phyloP scores from a whole-genome alignment of 179 eudicot species.

The Pouteria campechiana region DNA sequence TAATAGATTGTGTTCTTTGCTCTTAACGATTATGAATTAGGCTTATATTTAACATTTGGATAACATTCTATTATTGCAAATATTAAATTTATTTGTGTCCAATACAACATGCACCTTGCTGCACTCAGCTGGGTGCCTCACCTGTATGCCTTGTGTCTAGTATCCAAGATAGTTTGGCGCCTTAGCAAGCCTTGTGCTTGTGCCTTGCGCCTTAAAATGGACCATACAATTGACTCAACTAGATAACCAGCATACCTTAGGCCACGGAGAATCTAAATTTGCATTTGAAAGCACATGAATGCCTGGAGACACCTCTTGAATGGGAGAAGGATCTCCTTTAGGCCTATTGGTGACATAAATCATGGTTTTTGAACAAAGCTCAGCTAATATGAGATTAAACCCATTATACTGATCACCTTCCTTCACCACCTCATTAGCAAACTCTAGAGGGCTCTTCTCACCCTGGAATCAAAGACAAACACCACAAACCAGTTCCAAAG shows the following conservation, averaged over 20 bases:
- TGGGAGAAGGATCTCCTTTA: conserved; percentile 18
- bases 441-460: conserved; percentile 37
- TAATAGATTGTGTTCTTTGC: no score
- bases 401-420: conserved; percentile 47
- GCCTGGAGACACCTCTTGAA: conserved; percentile 39
- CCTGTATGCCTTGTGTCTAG: no score
- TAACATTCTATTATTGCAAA: no score
- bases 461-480: conserved; percentile 26
- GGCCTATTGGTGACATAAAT: conserved; percentile 62
- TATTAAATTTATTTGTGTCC: no score
- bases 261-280: conserved; percentile 62
- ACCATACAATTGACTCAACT: neutral
- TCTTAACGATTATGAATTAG: no score
- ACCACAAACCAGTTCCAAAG: no score
- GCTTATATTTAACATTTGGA: no score
- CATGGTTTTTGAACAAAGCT: conserved; percentile 41
- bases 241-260: conserved; percentile 42
- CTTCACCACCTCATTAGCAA: conserved; percentile 34
- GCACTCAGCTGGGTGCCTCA: no score
- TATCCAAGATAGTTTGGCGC: neutral
- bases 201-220: neutral
- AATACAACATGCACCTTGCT: no score
- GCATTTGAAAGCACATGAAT: conserved; percentile 68
- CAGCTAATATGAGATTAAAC: conserved; percentile 47
- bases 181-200: neutral